Base-by-base conservation (phyloP, 441 rosid genomes). In the Adansonia rubrostipa region DNA sequence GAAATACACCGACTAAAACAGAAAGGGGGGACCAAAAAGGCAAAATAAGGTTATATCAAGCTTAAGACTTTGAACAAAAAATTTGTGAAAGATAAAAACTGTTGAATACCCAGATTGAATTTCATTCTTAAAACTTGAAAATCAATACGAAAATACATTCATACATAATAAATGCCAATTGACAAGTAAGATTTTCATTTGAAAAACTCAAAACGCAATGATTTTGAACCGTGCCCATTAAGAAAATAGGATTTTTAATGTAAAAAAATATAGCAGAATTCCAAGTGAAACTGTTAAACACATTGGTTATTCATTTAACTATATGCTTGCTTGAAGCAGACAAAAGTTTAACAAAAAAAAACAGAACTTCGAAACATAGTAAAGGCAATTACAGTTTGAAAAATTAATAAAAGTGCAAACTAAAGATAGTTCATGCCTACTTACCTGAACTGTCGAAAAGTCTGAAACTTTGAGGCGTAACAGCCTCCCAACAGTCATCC, bases 401-500 rank as follows among this genome's bases (percentile, higher is more conserved):
- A 67, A 48, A 62, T 5, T 24, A 67, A 4, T 19, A 45, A 19
- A 44, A 45, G 17, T 68, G 72, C 8, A 58, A n/a, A 68, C 20
- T 62, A 24, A 54, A 1, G 7, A 54, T n/a, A 36, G 56, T 56
- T 70, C 19, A 0, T 7, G 40, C 61, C 54, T 56, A 65, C 42
- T 58, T 47, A 69, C 51, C 61, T 51, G 60, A 14, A 53, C 58
- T 48, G 57, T 36, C 6, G 15, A 33, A 44, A 66, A 66, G 71
- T 2, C 28, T 67, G 53, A 44, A 67, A 17, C 71, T 44, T n/a
- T 17, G 75, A 28, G 62, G 57, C 50, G 58, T 47, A n/a, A 40
- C 56, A 66, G 71, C 71, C 71, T 42, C 13, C 50, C 70, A 65
- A 15, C 70, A 65, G 50, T n/a, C 71, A 66, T 66, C 71, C 70